These are phyloP conservation scores for Adansonia digitata DNA, from an alignment of 345 rosid genomes.

Conservation along the genomic window DNA sequence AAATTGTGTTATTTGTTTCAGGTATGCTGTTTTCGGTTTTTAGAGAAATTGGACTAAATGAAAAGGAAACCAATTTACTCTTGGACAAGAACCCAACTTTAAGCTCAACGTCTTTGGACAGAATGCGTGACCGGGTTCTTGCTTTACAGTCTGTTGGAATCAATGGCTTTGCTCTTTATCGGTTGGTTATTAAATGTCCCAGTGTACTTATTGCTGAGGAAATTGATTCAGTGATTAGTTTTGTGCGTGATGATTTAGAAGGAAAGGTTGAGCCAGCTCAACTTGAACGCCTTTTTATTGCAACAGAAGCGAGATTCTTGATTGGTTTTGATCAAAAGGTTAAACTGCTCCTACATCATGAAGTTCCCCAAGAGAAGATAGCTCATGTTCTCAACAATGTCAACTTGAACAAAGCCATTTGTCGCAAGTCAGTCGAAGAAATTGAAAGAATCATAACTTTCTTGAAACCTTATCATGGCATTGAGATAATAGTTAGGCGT, in stretches of 20 bases:
- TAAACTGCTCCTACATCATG: slow-evolving; percentile 41
- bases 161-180: slow-evolving; percentile 37
- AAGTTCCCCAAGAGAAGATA: slow-evolving; percentile 48
- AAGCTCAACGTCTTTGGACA: slow-evolving; percentile 29
- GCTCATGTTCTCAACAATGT: slow-evolving; percentile 58
- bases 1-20: slow-evolving; percentile 20
- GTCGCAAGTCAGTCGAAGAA: slow-evolving; percentile 53
- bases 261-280: slow-evolving; percentile 46
- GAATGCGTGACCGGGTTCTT: slow-evolving; percentile 30
- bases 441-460: slow-evolving; percentile 48
- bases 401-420: slow-evolving; percentile 48
- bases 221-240: slow-evolving; percentile 35
- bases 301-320: slow-evolving; percentile 38
- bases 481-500: slow-evolving; percentile 46
- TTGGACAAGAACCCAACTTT: slow-evolving; percentile 38
- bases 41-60: slow-evolving; percentile 34
- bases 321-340: slow-evolving; percentile 54
- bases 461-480: slow-evolving; percentile 57
- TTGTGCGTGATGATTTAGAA: slow-evolving; percentile 37
- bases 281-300: slow-evolving; percentile 44
- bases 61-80: slow-evolving; percentile 35
- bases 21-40: slow-evolving; percentile 38
- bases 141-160: slow-evolving; percentile 50
- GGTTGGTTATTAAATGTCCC: slow-evolving; percentile 46
- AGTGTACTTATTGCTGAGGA: slow-evolving; percentile 47